phyloP scores from a whole-genome alignment of 2,329 filamentous ascomycete genomes.

The Fusarium verticillioides region DNA sequence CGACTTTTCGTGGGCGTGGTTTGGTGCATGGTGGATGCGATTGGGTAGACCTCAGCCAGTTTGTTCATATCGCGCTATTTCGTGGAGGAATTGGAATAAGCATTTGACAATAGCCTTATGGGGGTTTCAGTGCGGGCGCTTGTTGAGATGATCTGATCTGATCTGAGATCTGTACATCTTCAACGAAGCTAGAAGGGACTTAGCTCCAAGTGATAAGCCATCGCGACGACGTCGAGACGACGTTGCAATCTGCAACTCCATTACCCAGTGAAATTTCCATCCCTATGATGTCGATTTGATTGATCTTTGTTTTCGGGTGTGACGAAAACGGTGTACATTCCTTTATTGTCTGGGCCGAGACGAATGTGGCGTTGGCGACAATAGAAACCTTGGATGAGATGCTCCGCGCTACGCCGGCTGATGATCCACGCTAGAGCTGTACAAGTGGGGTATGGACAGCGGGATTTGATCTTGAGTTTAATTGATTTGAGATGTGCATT shows the following conservation, averaged over 20 bases:
- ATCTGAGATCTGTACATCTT: background rate
- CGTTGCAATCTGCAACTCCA: fast-evolving
- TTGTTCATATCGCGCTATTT: background rate
- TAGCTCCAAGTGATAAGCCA: background rate
- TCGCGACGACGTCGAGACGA: too few relatives aligned
- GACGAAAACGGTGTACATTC: background rate
- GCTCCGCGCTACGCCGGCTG: background rate
- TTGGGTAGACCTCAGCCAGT: background rate
- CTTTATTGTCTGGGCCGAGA: background rate
- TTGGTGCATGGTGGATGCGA: background rate
- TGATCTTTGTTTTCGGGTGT: background rate
- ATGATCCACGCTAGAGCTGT: background rate
- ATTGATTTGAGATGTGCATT: background rate
- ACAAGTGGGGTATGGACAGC: fast-evolving
- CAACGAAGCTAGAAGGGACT: too few relatives aligned
- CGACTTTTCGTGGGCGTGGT: background rate
- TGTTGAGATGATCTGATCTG: background rate
- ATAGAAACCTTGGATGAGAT: background rate
- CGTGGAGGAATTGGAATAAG: background rate
- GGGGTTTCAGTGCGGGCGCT: background rate
- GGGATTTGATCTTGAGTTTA: background rate
- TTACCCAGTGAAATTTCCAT: fast-evolving
- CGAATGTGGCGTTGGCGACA: background rate
- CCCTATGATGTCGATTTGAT: background rate
- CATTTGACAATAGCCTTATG: background rate